These are phyloP conservation scores for Geranium incanum DNA, from an alignment of 441 rosid genomes.

Conservation along the genomic window DNA sequence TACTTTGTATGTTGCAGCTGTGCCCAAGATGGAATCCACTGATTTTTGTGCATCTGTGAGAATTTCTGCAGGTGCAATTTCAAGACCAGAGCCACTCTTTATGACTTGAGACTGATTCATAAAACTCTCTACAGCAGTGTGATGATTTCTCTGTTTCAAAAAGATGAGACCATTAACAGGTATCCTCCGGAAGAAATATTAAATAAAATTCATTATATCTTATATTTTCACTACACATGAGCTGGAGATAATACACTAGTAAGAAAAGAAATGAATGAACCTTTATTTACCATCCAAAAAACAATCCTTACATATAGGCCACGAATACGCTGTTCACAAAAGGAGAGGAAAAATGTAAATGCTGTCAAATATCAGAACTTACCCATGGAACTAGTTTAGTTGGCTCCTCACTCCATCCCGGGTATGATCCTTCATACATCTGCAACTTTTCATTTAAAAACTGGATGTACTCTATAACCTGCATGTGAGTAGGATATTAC, in stretches of 20 bases:
- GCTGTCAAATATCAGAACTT: conserved; percentile 15
- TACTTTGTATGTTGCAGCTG: conserved; percentile 30
- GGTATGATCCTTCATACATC: conserved; percentile 42
- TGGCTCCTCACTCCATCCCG: conserved; percentile 41
- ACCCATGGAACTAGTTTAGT: conserved; percentile 55
- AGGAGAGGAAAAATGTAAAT: background rate
- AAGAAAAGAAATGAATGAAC: background rate
- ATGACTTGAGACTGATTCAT: conserved; percentile 40
- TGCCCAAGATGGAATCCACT: conserved; percentile 38
- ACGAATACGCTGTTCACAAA: background rate
- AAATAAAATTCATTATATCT: background rate
- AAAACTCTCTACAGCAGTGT: conserved; percentile 32
- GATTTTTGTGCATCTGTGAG: conserved; percentile 34
- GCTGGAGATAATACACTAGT: background rate
- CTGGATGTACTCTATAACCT: conserved; percentile 60
- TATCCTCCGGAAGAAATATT: conserved; percentile 9
- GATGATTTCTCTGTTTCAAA: conserved; percentile 44
- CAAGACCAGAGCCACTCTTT: conserved; percentile 43
- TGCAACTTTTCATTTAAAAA: conserved; percentile 45
- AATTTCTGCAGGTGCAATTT: conserved; percentile 29
- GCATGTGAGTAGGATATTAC: conserved; percentile 15
- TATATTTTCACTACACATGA: background rate
- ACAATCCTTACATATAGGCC: too few relatives aligned
- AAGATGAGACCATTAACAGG: conserved; percentile 10
- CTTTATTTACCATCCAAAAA: background rate